phyloP scores from a whole-genome alignment of 441 rosid species.

The Melastoma candidum region DNA sequence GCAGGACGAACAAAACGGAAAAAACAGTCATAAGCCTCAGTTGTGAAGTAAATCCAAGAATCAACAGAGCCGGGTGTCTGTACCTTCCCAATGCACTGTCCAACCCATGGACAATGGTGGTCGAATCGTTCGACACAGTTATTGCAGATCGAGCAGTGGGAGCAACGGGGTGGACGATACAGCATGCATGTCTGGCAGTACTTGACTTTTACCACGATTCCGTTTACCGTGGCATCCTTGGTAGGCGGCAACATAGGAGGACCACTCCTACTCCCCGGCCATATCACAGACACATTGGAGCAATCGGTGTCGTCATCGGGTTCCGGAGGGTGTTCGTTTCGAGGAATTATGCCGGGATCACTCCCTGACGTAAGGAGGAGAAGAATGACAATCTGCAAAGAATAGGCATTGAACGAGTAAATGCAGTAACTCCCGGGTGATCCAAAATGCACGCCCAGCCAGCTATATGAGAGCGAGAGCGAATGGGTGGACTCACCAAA shows the following conservation, averaged over 20 bases:
- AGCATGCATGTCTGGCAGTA: slow-evolving; percentile 74
- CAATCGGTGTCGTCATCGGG: slow-evolving; percentile 36
- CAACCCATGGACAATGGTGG: slow-evolving; percentile 97
- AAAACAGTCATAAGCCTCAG: slow-evolving; percentile 7
- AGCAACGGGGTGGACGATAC: slow-evolving; percentile 83
- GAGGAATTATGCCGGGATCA: slow-evolving; percentile 85
- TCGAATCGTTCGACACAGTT: slow-evolving; percentile 86
- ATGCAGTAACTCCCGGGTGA: neutral
- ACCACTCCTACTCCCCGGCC: slow-evolving; percentile 31
- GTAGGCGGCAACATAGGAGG: slow-evolving; percentile 41
- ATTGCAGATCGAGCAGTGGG: slow-evolving; percentile 79
- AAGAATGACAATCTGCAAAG: slow-evolving; percentile 45
- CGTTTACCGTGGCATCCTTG: slow-evolving; percentile 53
- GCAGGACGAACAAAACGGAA: slow-evolving; percentile 18
- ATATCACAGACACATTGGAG: slow-evolving; percentile 35
- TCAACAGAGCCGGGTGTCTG: no score
- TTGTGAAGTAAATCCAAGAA: neutral
- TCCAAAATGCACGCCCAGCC: neutral
- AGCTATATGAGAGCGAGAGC: neutral
- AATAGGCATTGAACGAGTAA: slow-evolving; percentile 10
- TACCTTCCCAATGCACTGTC: slow-evolving; percentile 92
- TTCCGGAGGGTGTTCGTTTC: slow-evolving; percentile 48
- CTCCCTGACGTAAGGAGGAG: slow-evolving; percentile 65
- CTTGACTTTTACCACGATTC: slow-evolving; percentile 50
- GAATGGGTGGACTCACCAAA: slow-evolving; percentile 31